These are phyloP conservation scores for Samsoniella hepiali DNA, from an alignment of 2,329 filamentous ascomycete genomes.

Conservation along the genomic window DNA sequence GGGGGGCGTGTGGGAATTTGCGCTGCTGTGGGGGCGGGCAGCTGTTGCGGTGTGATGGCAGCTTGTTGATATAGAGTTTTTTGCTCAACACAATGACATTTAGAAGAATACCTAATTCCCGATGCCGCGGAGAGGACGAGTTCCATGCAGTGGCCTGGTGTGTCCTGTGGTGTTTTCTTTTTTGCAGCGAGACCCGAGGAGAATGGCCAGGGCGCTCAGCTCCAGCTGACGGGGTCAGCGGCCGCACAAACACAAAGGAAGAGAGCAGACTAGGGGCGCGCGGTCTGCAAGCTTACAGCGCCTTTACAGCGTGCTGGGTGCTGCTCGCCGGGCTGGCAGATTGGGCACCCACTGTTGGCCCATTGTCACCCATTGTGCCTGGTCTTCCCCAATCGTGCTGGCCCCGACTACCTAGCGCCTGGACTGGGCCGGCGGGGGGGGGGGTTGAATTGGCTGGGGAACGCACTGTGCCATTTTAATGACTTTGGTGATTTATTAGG, in stretches of 20 bases:
- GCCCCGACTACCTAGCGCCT: neutral
- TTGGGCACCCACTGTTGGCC: neutral
- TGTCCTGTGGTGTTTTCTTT: too few species aligned
- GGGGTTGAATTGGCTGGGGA: neutral
- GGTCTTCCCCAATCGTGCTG: neutral
- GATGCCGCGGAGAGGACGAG: neutral
- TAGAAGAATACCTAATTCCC: neutral
- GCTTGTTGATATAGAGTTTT: neutral
- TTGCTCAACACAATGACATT: neutral
- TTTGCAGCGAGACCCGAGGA: neutral
- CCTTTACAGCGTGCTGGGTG: neutral
- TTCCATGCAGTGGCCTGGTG: neutral
- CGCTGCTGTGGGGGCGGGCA: neutral
- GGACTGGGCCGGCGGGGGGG: neutral
- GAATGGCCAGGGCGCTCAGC: neutral
- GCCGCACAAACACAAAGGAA: neutral
- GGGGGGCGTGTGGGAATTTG: neutral
- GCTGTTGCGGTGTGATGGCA: slow-evolving; percentile 7
- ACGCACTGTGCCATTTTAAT: neutral
- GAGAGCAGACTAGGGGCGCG: too few species aligned
- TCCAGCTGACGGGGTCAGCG: neutral
- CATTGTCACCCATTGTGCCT: neutral
- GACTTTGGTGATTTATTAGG: too few species aligned
- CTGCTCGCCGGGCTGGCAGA: neutral
- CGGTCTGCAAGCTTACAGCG: too few species aligned